A percentile compares a stretch with the other conserved stretches of the same genome.
Evolutionary conservation across 2,329 filamentous ascomycete species (phyloP).

Genomic region (Aciculosporium take): DNA sequence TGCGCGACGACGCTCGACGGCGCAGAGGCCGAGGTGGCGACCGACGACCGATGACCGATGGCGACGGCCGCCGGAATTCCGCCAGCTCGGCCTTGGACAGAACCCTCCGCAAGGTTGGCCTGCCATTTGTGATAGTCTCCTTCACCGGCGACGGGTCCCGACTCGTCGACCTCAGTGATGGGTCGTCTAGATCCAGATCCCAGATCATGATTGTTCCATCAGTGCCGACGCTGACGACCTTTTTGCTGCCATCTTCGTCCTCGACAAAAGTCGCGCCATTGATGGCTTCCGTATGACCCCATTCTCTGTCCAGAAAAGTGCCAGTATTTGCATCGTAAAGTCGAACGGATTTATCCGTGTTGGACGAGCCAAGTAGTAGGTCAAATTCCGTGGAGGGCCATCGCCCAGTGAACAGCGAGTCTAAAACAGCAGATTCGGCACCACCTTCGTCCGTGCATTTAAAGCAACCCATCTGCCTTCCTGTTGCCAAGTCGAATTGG

Average conservation of each 20-base stretch:
- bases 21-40: constrained; percentile 42
- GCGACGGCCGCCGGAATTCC: constrained; percentile 50
- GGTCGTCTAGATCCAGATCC: constrained; percentile 39
- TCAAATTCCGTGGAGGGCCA: constrained; percentile 40
- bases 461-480: constrained; percentile 58
- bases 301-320: constrained; percentile 70
- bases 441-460: constrained; percentile 71
- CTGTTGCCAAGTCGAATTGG: constrained; percentile 50
- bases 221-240: constrained; percentile 59
- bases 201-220: constrained; percentile 79
- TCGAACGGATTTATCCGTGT: constrained; percentile 88
- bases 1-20: constrained; percentile 42
- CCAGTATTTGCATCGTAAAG: constrained; percentile 74
- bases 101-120: constrained; percentile 69
- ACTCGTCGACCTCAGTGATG: constrained; percentile 24
- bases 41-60: constrained; percentile 29
- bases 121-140: constrained; percentile 39
- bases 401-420: constrained; percentile 55
- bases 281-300: constrained; percentile 89
- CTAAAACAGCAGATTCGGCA: constrained; percentile 68
- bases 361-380: constrained; percentile 74
- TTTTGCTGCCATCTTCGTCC: constrained; percentile 37
- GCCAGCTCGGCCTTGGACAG: constrained; percentile 78
- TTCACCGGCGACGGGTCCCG: constrained; percentile 43
- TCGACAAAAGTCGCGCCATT: constrained; percentile 67